Evolutionary conservation across 1,139 yeast genomes (phyloP).

Genomic region (Dujonia santamariae): DNA sequence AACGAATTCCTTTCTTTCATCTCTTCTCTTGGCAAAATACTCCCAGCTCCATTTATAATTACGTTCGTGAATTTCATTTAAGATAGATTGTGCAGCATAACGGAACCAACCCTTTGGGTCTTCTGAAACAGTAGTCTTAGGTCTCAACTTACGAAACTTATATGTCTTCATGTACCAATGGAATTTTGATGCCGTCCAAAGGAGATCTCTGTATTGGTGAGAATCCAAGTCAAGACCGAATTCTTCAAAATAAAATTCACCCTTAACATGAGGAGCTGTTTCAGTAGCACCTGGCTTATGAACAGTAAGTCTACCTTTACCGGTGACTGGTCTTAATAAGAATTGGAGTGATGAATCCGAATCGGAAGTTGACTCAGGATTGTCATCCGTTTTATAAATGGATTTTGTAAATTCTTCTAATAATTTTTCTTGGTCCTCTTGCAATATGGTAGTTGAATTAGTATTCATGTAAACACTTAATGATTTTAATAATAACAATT

Average conservation of each 20-base stretch:
- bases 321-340: constrained; percentile 83
- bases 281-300: constrained; percentile 77
- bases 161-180: constrained; percentile 77
- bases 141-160: constrained; percentile 70
- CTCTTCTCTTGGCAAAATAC: constrained; percentile 65
- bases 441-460: constrained; percentile 47
- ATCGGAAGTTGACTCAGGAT: constrained; percentile 23
- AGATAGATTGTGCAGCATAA: constrained; percentile 72
- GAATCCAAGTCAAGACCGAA: constrained; percentile 83
- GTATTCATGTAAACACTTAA: constrained; percentile 88
- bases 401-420: constrained; percentile 38
- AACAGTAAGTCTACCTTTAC: constrained; percentile 77
- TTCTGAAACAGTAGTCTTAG: constrained; percentile 55
- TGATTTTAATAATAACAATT: constrained; percentile 71
- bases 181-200: constrained; percentile 79
- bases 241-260: constrained; percentile 81
- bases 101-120: constrained; percentile 80
- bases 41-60: constrained; percentile 91
- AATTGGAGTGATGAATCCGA: constrained; percentile 47
- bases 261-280: constrained; percentile 65
- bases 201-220: constrained; percentile 76
- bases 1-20: constrained; percentile 69
- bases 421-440: constrained; percentile 42
- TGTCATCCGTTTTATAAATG: constrained; percentile 16
- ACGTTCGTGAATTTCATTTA: constrained; percentile 76